Conservation (phyloP, 352 stramenopile genomes). For the Phytophthora tentaculata region DNA sequence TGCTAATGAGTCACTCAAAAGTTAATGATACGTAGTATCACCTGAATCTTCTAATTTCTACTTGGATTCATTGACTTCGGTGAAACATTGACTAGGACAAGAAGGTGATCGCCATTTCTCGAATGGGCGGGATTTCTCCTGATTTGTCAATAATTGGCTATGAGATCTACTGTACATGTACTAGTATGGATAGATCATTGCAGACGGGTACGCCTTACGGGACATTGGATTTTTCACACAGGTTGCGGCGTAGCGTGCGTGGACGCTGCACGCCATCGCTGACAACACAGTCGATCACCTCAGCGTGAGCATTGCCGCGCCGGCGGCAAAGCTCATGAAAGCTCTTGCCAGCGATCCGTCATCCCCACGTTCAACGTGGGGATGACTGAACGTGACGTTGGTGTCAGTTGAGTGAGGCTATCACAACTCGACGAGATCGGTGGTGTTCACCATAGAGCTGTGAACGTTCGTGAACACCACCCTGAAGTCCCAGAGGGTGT, state of each 20-base stretch:
- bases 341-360: not conserved
- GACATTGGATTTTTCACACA: constrained; percentile 23
- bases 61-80: too few species aligned
- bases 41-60: too few species aligned
- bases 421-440: not conserved
- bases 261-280: constrained; percentile 8
- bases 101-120: too few species aligned
- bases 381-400: not conserved
- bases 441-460: not conserved
- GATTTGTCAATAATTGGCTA: too few species aligned
- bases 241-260: constrained; percentile 12
- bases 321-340: not conserved
- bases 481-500: too few species aligned
- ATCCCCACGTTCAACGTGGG: not conserved
- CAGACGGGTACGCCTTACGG: constrained; percentile 7
- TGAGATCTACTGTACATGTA: too few species aligned
- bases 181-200: not conserved
- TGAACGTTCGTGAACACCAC: too few species aligned
- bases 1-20: too few species aligned
- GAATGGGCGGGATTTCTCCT: too few species aligned
- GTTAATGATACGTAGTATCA: too few species aligned
- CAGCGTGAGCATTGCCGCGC: constrained; percentile 1
- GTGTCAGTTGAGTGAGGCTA: not conserved
- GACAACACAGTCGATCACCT: constrained; percentile 8
- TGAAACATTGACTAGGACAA: too few species aligned